Evolutionary conservation across 139 green algal species (phyloP).

Genomic region (Nannochloris sp.): DNA sequence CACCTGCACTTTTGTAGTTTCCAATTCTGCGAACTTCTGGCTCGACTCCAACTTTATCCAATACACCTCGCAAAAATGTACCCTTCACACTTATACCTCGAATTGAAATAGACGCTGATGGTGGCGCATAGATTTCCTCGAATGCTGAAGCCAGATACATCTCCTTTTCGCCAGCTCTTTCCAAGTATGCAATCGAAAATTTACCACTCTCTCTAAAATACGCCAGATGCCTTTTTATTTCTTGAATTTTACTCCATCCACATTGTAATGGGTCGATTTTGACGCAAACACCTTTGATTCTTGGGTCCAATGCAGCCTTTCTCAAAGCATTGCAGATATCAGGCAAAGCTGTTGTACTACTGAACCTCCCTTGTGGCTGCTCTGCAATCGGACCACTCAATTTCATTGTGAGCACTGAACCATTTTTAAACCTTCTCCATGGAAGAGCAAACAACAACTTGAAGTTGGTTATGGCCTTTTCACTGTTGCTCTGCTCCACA

Average conservation of each 20-base stretch:
- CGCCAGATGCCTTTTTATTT: conserved; percentile 67
- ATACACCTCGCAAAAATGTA: conserved; percentile 74
- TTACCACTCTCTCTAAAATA: conserved; percentile 73
- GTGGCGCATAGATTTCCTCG: conserved; percentile 78
- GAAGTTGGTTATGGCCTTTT: conserved; percentile 12
- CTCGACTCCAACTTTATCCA: conserved; percentile 89
- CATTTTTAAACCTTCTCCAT: conserved; percentile 80
- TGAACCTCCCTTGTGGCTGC: conserved; percentile 37
- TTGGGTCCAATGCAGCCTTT: conserved; percentile 83
- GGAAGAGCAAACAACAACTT: conserved; percentile 53
- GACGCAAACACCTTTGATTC: conserved; percentile 68
- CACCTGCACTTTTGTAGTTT: conserved; percentile 60
- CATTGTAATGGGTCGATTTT: conserved; percentile 66
- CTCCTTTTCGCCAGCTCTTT: conserved; percentile 78
- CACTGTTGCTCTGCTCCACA: conserved; percentile 3
- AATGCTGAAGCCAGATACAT: conserved; percentile 81
- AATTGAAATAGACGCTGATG: conserved; percentile 64
- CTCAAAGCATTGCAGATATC: conserved; percentile 54
- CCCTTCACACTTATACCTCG: conserved; percentile 68
- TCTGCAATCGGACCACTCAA: conserved; percentile 45
- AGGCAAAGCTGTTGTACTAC: conserved; percentile 36
- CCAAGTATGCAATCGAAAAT: conserved; percentile 76
- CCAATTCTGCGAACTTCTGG: conserved; percentile 85
- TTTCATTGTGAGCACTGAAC: conserved; percentile 49
- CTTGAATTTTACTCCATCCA: conserved; percentile 59